Evolutionary conservation across 345 rosid genomes (phyloP).

Genomic region (Rhodomyrtus tomentosa): DNA sequence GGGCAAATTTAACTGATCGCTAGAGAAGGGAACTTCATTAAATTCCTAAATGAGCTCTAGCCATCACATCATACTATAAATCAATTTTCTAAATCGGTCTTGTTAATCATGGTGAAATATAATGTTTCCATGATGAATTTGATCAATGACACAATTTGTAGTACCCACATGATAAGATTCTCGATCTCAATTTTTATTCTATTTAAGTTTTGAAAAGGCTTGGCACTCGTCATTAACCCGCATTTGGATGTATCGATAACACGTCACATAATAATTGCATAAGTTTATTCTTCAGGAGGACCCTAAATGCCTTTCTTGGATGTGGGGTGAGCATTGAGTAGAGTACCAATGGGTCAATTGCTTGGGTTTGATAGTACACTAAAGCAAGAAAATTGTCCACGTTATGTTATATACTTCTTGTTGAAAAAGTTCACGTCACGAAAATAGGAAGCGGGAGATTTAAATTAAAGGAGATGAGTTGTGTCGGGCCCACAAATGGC

Average conservation of each 20-base stretch:
- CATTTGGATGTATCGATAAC: neutral
- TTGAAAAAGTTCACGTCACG: neutral
- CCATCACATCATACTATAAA: neutral
- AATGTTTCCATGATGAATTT: neutral
- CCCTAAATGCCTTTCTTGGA: neutral
- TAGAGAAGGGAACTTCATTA: neutral
- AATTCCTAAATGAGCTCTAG: neutral
- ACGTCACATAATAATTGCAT: neutral
- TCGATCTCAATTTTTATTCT: neutral
- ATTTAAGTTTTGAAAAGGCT: neutral
- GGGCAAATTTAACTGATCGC: neutral
- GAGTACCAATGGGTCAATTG: too few relatives aligned
- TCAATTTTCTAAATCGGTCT: neutral
- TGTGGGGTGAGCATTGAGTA: neutral
- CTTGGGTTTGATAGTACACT: neutral
- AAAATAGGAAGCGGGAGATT: neutral
- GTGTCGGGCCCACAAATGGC: neutral
- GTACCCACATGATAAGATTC: neutral
- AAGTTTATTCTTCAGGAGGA: neutral
- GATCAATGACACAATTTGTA: neutral
- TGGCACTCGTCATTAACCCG: neutral
- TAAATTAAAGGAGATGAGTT: neutral
- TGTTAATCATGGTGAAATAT: neutral
- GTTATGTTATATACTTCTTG: neutral
- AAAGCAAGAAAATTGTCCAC: neutral